A percentile compares a stretch with the other conserved stretches of the same genome.
phyloP scores from a whole-genome alignment of 345 rosid genomes.

The Raphanus raphanistrum region DNA sequence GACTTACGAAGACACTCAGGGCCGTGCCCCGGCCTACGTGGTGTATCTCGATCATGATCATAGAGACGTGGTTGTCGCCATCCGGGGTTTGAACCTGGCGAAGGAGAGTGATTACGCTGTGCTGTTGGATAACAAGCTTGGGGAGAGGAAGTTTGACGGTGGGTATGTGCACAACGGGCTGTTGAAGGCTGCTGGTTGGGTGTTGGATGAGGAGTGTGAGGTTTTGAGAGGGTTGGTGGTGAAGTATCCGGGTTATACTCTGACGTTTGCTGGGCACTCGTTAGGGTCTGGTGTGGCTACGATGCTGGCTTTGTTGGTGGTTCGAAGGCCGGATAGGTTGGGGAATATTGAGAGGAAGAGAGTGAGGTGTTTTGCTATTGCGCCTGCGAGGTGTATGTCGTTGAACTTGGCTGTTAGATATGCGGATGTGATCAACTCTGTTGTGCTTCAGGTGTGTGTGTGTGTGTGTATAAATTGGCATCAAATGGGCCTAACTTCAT shows the following conservation, averaged over 20 bases:
- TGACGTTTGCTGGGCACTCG: conserved; percentile 92
- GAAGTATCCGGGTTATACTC: conserved; percentile 68
- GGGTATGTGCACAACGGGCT: conserved; percentile 97
- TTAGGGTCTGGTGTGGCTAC: conserved; percentile 96
- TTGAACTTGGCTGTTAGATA: conserved; percentile 89
- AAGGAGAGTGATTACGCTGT: conserved; percentile 85
- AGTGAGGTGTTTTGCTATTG: conserved; percentile 89
- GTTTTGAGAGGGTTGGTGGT: conserved; percentile 62
- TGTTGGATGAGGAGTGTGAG: conserved; percentile 75
- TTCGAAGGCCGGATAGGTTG: conserved; percentile 56
- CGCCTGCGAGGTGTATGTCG: conserved; percentile 98
- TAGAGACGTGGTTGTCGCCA: conserved; percentile 68
- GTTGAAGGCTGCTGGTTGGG: conserved; percentile 83
- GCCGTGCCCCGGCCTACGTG: conserved; percentile 77
- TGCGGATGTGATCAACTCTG: conserved; percentile 92
- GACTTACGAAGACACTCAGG: conserved; percentile 73
- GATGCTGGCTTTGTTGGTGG: conserved; percentile 74
- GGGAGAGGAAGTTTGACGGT: conserved; percentile 75
- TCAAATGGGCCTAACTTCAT: neutral
- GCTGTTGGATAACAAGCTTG: conserved; percentile 85
- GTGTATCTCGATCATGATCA: conserved; percentile 80
- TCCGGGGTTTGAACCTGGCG: conserved; percentile 85
- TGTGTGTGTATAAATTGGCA: conserved; percentile 23
- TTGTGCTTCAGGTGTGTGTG: conserved; percentile 80
- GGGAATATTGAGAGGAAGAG: conserved; percentile 73